These are phyloP conservation scores for Ashbya aceris DNA, from an alignment of 1,139 yeast species.

Conservation along the genomic window DNA sequence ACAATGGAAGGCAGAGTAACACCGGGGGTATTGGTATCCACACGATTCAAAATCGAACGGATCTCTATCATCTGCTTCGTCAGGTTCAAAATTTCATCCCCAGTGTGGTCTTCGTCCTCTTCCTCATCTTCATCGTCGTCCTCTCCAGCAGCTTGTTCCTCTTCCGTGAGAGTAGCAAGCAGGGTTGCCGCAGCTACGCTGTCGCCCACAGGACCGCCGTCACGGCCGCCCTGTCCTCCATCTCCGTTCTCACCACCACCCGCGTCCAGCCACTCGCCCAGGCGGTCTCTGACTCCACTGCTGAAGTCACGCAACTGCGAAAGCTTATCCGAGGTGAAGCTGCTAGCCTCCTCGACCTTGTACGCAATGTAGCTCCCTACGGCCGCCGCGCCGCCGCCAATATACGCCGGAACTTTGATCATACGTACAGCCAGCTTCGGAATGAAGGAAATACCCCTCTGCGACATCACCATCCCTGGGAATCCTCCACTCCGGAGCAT, in stretches of 20 bases:
- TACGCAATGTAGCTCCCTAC: slow-evolving; percentile 89
- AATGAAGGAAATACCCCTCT: slow-evolving; percentile 30
- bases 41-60: slow-evolving; percentile 62
- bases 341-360: slow-evolving; percentile 80
- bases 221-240: slow-evolving; percentile 25
- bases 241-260: slow-evolving; percentile 24
- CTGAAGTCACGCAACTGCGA: slow-evolving; percentile 52
- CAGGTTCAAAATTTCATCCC: slow-evolving; percentile 71
- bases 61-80: slow-evolving; percentile 97
- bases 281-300: slow-evolving; percentile 24
- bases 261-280: slow-evolving; percentile 23
- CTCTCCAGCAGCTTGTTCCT: slow-evolving; percentile 28
- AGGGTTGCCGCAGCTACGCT: slow-evolving; percentile 32
- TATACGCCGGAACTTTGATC: slow-evolving; percentile 61
- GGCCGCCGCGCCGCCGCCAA: slow-evolving; percentile 89
- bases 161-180: slow-evolving; percentile 32
- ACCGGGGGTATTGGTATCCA: slow-evolving; percentile 65
- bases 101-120: slow-evolving; percentile 44
- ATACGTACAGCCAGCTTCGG: slow-evolving; percentile 50
- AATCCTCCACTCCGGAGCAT: not conserved
- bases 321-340: slow-evolving; percentile 58
- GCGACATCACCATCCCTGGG: not conserved
- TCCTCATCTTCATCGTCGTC: slow-evolving; percentile 35
- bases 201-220: slow-evolving; percentile 28
- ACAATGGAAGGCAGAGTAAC: slow-evolving; percentile 88